Conservation (phyloP, 176 grass and related monocot species). For the Sorghum bicolor region DNA sequence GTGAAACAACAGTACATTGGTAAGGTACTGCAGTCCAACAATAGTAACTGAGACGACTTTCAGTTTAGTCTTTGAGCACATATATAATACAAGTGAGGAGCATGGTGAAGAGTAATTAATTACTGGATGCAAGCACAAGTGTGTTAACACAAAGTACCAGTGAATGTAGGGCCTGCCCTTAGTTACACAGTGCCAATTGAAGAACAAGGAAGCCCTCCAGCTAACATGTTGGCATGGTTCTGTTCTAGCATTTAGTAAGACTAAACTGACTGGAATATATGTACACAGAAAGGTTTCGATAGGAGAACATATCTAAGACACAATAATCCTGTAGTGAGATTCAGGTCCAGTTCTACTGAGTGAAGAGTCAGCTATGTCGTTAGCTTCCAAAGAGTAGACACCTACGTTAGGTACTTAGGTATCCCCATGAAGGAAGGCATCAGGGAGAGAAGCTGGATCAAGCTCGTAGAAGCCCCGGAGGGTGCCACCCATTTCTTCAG, state of each 20-base stretch:
- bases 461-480: constrained; percentile 77
- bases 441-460: constrained; percentile 69
- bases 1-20: no score
- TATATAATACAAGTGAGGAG: no score
- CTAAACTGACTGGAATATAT: constrained; percentile 1
- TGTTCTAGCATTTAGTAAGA: not conserved
- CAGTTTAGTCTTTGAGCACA: no score
- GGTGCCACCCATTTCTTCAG: constrained; percentile 58
- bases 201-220: not conserved
- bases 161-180: not conserved
- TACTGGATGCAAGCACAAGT: no score
- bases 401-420: not conserved
- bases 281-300: no score
- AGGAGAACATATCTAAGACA: no score
- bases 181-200: not conserved
- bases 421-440: constrained; percentile 48
- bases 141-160: not conserved
- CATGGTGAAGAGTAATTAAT: no score
- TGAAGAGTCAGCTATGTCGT: not conserved
- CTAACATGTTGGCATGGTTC: not conserved
- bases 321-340: not conserved
- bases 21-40: no score
- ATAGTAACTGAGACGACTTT: no score
- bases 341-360: not conserved
- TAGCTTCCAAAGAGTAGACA: not conserved